phyloP scores from a whole-genome alignment of 768 basidiomycete species.

The Mycena filopes region DNA sequence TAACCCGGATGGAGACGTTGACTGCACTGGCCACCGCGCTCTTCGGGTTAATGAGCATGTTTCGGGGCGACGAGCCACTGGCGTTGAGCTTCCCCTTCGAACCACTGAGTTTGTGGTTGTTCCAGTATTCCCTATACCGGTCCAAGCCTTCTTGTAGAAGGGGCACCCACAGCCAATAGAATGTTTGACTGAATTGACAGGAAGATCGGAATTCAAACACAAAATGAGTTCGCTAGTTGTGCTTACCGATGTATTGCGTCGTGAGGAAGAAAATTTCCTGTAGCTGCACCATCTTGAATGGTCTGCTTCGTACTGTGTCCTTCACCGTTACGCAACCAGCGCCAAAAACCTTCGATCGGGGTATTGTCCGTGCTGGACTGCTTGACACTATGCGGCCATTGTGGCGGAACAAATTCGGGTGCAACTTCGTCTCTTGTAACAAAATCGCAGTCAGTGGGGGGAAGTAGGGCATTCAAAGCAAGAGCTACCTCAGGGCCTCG shows the following conservation, averaged over 20 bases:
- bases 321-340: not conserved
- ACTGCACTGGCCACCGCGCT: not conserved
- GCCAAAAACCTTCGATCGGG: constrained; percentile 8
- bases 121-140: not conserved
- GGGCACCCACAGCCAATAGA: constrained; percentile 11
- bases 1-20: not conserved
- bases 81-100: not conserved
- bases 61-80: not conserved
- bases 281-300: not conserved
- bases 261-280: not conserved
- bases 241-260: constrained; percentile 1
- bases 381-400: not conserved
- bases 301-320: not conserved
- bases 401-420: not conserved
- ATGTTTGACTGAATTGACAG: not conserved
- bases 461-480: too few species aligned
- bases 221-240: too few species aligned
- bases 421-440: not conserved
- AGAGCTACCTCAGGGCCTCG: not conserved
- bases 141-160: not conserved
- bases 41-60: constrained; percentile 3
- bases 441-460: not conserved
- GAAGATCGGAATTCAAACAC: not conserved
- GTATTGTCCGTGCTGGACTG: constrained; percentile 18
- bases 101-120: not conserved